Evolutionary conservation across 805 yeast genomes (phyloP).

Genomic region (Saccharomycopsis fodiens): DNA sequence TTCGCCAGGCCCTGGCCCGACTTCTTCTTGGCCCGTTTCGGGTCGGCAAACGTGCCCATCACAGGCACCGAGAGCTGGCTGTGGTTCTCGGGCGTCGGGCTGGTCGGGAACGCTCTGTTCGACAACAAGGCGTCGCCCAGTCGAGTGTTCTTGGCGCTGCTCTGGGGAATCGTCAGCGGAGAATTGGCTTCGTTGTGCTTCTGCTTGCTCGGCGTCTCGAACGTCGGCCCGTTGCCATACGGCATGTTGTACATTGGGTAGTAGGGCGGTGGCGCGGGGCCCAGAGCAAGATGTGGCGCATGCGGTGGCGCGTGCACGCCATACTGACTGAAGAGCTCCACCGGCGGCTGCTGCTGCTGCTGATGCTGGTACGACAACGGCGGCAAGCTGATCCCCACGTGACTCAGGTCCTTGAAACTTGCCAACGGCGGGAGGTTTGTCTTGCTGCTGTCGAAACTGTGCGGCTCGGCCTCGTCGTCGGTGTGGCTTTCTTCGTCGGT

Average conservation of each 20-base stretch:
- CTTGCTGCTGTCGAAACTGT: no score
- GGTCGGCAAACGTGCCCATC: constrained; percentile 20
- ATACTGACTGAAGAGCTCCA: neutral
- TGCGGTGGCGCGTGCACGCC: neutral
- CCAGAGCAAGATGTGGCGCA: neutral
- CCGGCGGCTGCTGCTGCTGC: neutral
- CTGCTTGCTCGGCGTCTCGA: constrained; percentile 14
- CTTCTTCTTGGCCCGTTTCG: neutral
- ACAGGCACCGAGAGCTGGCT: constrained; percentile 4
- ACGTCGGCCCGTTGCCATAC: neutral
- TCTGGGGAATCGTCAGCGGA: constrained; percentile 14
- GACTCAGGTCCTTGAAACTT: neutral
- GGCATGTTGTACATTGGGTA: neutral
- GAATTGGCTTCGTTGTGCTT: neutral
- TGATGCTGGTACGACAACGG: neutral
- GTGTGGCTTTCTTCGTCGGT: constrained; percentile 8
- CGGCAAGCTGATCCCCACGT: neutral
- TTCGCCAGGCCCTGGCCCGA: neutral
- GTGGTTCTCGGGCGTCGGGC: constrained; percentile 12
- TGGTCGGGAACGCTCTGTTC: constrained; percentile 4
- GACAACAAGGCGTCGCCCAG: neutral
- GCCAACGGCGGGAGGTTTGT: neutral
- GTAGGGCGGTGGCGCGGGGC: neutral
- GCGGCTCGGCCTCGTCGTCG: constrained; percentile 1
- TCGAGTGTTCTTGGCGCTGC: constrained; percentile 10